Percentiles rank a stretch among this genome's conserved stretches.
phyloP scores from a whole-genome alignment of 805 yeast species.

The Tetrapisispora nanseiensis region DNA sequence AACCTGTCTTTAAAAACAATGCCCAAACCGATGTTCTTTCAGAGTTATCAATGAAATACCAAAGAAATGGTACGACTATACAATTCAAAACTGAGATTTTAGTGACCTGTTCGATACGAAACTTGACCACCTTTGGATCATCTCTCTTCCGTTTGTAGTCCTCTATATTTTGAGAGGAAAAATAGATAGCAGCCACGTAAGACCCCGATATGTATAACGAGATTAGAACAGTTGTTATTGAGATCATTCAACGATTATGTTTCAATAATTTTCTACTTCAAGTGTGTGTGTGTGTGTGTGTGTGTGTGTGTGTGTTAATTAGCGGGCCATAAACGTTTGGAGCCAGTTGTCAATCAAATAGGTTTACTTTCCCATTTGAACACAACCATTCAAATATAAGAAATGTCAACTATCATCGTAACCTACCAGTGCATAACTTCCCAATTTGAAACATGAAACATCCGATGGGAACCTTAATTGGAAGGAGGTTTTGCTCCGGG shows the following conservation, averaged over 20 bases:
- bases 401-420: too few relatives aligned
- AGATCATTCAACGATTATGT: not conserved
- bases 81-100: constrained; percentile 12
- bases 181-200: constrained; percentile 21
- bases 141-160: constrained; percentile 22
- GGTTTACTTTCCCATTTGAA: too few relatives aligned
- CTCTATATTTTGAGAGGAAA: constrained; percentile 11
- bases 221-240: not conserved
- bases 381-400: too few relatives aligned
- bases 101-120: constrained; percentile 12
- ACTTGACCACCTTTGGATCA: constrained; percentile 18
- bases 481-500: too few relatives aligned
- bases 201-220: constrained; percentile 19
- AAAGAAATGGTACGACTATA: constrained; percentile 13
- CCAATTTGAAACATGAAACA: not conserved
- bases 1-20: not conserved
- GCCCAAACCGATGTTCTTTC: not conserved
- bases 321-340: too few relatives aligned
- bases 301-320: too few relatives aligned
- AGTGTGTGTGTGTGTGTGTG: too few relatives aligned
- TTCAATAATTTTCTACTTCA: too few relatives aligned
- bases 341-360: too few relatives aligned
- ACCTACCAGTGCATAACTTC: not conserved
- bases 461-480: too few relatives aligned
- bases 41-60: not conserved